Percentiles rank a stretch among this genome's conserved stretches.
phyloP scores from a whole-genome alignment of 345 rosid genomes.

The Arabis alpina region DNA sequence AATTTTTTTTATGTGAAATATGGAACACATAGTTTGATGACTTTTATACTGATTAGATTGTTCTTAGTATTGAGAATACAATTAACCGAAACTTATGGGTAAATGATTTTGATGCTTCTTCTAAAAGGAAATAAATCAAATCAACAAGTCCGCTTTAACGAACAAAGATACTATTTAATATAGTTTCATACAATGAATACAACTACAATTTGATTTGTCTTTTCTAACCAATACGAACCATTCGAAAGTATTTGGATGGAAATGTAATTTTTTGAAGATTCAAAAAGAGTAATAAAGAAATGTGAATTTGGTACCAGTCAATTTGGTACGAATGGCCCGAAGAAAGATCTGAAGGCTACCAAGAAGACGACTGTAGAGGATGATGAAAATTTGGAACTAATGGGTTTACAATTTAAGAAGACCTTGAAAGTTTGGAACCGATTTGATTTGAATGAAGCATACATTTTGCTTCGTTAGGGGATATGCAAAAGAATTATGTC shows the following conservation, averaged over 20 bases:
- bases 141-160: slow-evolving; percentile 22
- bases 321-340: too few relatives aligned
- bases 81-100: slow-evolving; percentile 22
- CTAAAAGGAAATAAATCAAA: slow-evolving; percentile 27
- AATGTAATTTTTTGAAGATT: too few relatives aligned
- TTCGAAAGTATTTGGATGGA: background rate
- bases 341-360: too few relatives aligned
- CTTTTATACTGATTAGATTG: slow-evolving; percentile 33
- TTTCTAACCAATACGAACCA: slow-evolving; percentile 23
- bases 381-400: too few relatives aligned
- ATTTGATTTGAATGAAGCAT: too few relatives aligned
- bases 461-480: too few relatives aligned
- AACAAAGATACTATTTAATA: slow-evolving; percentile 15
- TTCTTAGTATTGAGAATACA: slow-evolving; percentile 12
- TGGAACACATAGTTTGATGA: slow-evolving; percentile 5
- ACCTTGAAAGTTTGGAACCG: too few relatives aligned
- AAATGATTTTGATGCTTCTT: slow-evolving; percentile 38
- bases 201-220: slow-evolving; percentile 22
- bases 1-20: background rate
- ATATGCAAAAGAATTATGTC: too few relatives aligned
- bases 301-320: too few relatives aligned
- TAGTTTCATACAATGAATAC: slow-evolving; percentile 26
- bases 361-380: too few relatives aligned
- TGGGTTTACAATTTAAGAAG: too few relatives aligned
- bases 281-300: too few relatives aligned